Percentiles rank a stretch among this genome's conserved stretches.
Evolutionary conservation across 2,329 filamentous ascomycete genomes (phyloP).

Genomic region (Thielaviopsis euricoi): DNA sequence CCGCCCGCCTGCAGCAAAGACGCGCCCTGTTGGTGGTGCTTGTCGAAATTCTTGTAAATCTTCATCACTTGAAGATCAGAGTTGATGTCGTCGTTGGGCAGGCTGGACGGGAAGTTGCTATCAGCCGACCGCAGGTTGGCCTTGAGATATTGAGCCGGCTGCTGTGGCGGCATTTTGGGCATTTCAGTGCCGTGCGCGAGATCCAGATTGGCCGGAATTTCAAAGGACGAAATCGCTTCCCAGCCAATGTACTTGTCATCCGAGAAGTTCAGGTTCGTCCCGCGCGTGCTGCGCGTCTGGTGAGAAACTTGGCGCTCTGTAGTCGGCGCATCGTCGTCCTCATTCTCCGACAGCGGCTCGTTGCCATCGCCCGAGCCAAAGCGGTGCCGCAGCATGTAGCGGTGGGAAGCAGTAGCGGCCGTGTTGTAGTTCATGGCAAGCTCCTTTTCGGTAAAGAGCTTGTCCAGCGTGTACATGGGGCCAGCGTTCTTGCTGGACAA

Average conservation of each 20-base stretch:
- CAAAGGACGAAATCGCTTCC: constrained; percentile 42
- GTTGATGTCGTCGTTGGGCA: constrained; percentile 34
- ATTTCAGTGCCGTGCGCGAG: constrained; percentile 36
- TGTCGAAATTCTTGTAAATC: constrained; percentile 39
- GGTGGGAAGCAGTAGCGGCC: constrained; percentile 44
- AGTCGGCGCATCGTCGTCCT: constrained; percentile 33
- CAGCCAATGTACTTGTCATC: constrained; percentile 43
- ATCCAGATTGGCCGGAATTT: constrained; percentile 41
- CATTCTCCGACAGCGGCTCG: constrained; percentile 37
- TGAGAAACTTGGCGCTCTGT: constrained; percentile 52
- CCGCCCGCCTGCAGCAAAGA: constrained; percentile 39
- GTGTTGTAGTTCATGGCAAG: constrained; percentile 48
- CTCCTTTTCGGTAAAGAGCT: constrained; percentile 56
- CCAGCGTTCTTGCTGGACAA: constrained; percentile 38
- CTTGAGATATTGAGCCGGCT: constrained; percentile 42
- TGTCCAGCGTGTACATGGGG: constrained; percentile 48
- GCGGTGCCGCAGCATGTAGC: constrained; percentile 42
- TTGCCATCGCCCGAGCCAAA: constrained; percentile 20
- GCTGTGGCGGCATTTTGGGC: constrained; percentile 39
- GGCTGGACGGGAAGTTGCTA: constrained; percentile 36
- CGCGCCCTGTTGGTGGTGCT: constrained; percentile 34
- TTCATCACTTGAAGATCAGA: constrained; percentile 43
- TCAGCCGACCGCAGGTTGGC: constrained; percentile 36
- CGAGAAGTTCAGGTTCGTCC: constrained; percentile 36
- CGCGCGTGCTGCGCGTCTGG: constrained; percentile 45